These are phyloP conservation scores for Gossypium rotundifolium DNA, from an alignment of 345 rosid genomes.

Conservation along the genomic window DNA sequence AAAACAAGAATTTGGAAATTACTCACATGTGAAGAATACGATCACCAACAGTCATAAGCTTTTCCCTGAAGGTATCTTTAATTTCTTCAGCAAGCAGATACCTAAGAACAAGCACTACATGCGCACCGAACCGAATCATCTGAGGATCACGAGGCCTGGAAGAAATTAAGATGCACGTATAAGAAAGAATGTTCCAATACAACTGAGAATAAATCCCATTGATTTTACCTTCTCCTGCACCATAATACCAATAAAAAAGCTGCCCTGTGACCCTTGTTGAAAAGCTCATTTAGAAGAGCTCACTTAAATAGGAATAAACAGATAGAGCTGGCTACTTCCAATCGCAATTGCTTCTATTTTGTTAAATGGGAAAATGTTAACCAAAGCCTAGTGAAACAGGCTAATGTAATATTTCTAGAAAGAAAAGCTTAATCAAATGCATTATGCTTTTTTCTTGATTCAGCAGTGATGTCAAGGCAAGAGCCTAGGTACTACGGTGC, in stretches of 20 bases:
- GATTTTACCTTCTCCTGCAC: neutral
- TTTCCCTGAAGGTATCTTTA: slow-evolving; percentile 67
- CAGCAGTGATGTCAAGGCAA: no score
- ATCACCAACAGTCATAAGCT: slow-evolving; percentile 86
- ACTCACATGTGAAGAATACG: slow-evolving; percentile 85
- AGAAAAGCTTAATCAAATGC: neutral
- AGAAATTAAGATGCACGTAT: slow-evolving; percentile 15
- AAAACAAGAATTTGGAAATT: neutral
- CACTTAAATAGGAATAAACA: neutral
- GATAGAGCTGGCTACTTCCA: neutral
- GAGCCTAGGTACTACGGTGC: no score
- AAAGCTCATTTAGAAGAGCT: neutral
- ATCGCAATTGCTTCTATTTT: neutral
- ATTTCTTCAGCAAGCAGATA: slow-evolving; percentile 65
- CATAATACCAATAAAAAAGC: neutral
- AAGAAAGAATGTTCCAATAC: slow-evolving; percentile 7
- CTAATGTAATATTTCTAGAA: neutral
- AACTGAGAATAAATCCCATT: neutral
- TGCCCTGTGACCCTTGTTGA: neutral
- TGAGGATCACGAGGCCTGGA: slow-evolving; percentile 96
- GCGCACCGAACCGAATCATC: slow-evolving; percentile 94
- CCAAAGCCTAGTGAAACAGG: neutral
- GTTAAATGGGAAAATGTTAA: neutral
- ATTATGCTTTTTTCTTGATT: neutral
- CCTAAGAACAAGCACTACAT: slow-evolving; percentile 88